A percentile compares a stretch with the other conserved stretches of the same genome.
phyloP scores from a whole-genome alignment of 2,329 filamentous ascomycete species.

The Helotiales sp. region DNA sequence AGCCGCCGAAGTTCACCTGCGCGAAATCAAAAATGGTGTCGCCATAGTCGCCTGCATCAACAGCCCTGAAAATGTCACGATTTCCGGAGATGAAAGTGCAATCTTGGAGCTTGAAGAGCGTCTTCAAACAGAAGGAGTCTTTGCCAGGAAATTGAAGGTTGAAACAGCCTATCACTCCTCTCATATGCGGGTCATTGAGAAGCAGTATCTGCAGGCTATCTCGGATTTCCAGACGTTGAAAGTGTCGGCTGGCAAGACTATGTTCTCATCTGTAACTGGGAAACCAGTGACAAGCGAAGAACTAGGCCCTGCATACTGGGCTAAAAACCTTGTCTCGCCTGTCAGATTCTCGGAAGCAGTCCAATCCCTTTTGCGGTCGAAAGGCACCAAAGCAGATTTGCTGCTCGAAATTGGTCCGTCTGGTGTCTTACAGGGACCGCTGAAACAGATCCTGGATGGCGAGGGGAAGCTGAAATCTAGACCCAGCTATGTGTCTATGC shows the following conservation, averaged over 20 bases:
- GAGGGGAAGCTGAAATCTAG: conserved; percentile 47
- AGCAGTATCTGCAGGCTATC: conserved; percentile 31
- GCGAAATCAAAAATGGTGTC: not conserved
- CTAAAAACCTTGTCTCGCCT: conserved; percentile 49
- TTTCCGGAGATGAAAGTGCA: conserved; percentile 32
- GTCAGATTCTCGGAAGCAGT: conserved; percentile 46
- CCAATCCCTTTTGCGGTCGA: not conserved
- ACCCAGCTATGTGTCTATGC: conserved; percentile 8
- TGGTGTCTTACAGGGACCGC: conserved; percentile 42
- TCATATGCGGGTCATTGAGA: conserved; percentile 41
- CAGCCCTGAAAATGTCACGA: conserved; percentile 34
- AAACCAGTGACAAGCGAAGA: conserved; percentile 7
- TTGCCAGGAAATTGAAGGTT: conserved; percentile 44
- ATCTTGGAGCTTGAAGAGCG: conserved; percentile 19
- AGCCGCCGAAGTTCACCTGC: not conserved
- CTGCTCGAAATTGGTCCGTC: conserved; percentile 38
- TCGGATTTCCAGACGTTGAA: not conserved
- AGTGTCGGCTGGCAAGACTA: not conserved
- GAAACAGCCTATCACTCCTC: conserved; percentile 50
- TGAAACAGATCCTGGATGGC: conserved; percentile 37
- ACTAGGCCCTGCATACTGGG: conserved; percentile 50
- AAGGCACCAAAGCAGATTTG: conserved; percentile 26
- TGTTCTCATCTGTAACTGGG: conserved; percentile 30
- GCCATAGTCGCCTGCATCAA: conserved; percentile 45
- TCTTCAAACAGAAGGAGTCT: conserved; percentile 34